phyloP scores from a whole-genome alignment of 148 eudicot species.

The Gaultheria prostrata region DNA sequence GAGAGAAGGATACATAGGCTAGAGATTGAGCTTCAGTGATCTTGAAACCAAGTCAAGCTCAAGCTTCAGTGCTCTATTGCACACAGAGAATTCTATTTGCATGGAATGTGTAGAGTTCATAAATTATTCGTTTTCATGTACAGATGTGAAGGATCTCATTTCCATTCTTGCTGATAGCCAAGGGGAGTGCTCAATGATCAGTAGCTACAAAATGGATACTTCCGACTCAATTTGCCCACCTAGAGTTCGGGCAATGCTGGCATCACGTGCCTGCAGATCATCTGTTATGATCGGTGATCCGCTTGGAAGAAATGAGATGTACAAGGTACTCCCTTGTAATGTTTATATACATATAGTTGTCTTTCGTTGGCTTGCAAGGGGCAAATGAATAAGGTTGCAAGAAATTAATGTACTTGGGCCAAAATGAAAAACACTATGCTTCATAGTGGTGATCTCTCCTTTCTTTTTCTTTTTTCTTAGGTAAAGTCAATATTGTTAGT shows the following conservation, averaged over 20 bases:
- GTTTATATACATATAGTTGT: not conserved
- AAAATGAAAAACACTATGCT: not conserved
- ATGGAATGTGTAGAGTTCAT: not conserved
- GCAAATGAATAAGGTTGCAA: not conserved
- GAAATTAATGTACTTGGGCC: not conserved
- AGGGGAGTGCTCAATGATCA: slow-evolving; percentile 75
- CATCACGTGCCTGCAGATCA: slow-evolving; percentile 97
- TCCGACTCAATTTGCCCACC: slow-evolving; percentile 87
- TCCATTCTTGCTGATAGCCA: slow-evolving; percentile 82
- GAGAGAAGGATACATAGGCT: slow-evolving; percentile 4
- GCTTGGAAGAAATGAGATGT: slow-evolving; percentile 91
- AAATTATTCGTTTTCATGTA: slow-evolving; percentile 15
- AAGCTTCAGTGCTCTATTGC: not conserved
- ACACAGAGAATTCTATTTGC: not conserved
- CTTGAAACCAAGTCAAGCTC: not conserved
- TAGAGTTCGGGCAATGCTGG: slow-evolving; percentile 92
- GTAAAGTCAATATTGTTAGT: too few relatives aligned
- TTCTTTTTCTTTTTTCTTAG: too few relatives aligned
- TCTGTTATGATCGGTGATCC: slow-evolving; percentile 95
- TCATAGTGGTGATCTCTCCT: not conserved
- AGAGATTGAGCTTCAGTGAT: not conserved
- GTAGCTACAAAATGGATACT: slow-evolving; percentile 75
- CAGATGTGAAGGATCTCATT: slow-evolving; percentile 94
- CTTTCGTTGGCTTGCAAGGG: not conserved
- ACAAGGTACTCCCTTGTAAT: slow-evolving; percentile 53